Base-by-base conservation (phyloP, 306 rosid species). In the Macrotyloma uniflorum region DNA sequence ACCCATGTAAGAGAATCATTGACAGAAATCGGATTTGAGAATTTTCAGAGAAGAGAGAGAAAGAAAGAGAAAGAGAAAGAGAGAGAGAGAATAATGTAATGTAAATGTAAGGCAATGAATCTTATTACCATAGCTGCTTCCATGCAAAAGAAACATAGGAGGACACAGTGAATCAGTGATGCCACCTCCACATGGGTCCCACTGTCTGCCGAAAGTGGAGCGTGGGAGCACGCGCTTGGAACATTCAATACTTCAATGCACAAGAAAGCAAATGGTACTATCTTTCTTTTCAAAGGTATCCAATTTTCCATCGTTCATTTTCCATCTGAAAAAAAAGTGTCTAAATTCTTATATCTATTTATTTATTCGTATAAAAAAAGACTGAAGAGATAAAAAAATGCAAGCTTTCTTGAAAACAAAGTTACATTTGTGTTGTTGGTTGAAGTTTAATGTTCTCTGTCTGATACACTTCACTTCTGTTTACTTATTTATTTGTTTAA, bases 121-220 rank as follows among this genome's bases (percentile, higher is more conserved):
- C 85, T 84, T 16, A 23, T 51, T 42, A 42, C 47, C 76, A 40
- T 50, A 40, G 74, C 76, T 11, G 51, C 19, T 42, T 19, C 23
- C 73, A 67, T 88, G 90, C 92, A 84, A 84, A 72, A 53, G 74
- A 77, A 71, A 63, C 71, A 84, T 12, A 6, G 61, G 73, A 70
- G 51, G 55, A 53, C 57, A 57, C 61, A 64, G 63, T 79, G 75
- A 75, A 19, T 53, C 23, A 15, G 62, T 79, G 87, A 88, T 59
- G 84, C 88, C 83, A 74, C 71, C 23, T 32, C 49, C 58, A 36
- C 4, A 15, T 24, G 76, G 79, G 35, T 12, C 72, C 59, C 58
- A 15, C 6, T 47, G 1, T 10, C 11, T 15, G 51, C 33, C 58
- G 23, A 13, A 63, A 61, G 75, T 68, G 14, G 35, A 7, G 74